Evolutionary conservation across 345 rosid genomes (phyloP), one percentile per base, ranked within the genome.

Genomic region (Theobroma cacao): DNA sequence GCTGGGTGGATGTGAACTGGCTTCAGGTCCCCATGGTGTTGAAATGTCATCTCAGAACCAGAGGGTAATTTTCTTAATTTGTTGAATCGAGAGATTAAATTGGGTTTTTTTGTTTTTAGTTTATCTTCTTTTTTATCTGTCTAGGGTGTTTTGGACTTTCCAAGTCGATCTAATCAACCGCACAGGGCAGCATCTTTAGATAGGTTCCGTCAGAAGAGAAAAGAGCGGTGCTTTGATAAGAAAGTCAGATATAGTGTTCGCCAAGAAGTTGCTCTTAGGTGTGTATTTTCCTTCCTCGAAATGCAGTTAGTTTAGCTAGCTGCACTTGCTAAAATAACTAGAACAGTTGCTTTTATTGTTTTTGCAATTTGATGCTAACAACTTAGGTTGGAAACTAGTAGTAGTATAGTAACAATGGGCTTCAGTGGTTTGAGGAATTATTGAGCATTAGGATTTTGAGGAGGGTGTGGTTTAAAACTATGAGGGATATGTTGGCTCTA

Each of bases 261-360:
- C 70, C 98, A 93, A 84, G 98, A 95, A 87, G 99, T 95, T 52
- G 99, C 98, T 5, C 91, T 90, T 67, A 95, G 98, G 99, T 95
- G 67, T 62, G 68, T 26, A 22, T 17, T 24, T 80, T 36, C 34
- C 22, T 78, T 13, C 43, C 28, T 34, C 0, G 69, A 48, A 24
- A 7, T 38, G 50, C 53, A 28, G 26, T 47, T 47, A 69, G 58
- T 69, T 69, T 68, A 15, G 24, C 58, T 69, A n/a, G 73, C n/a
- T 68, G 22, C 47, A 36, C 33, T 22, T 45, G 24, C 45, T 41
- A 11, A 41, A 41, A 9, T 41, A 67, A 66, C 18, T 40, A 41
- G 20, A 41, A 41, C 22, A 7, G 28, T 67, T 8, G n/a, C 24
- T 40, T 33, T 67, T 43, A 45, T 45, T 26, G 56, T 26, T 68